Evolutionary conservation across 2,329 filamentous ascomycete species (phyloP), one percentile per base, ranked within the genome.

Genomic region (Beauveria pseudobassiana): DNA sequence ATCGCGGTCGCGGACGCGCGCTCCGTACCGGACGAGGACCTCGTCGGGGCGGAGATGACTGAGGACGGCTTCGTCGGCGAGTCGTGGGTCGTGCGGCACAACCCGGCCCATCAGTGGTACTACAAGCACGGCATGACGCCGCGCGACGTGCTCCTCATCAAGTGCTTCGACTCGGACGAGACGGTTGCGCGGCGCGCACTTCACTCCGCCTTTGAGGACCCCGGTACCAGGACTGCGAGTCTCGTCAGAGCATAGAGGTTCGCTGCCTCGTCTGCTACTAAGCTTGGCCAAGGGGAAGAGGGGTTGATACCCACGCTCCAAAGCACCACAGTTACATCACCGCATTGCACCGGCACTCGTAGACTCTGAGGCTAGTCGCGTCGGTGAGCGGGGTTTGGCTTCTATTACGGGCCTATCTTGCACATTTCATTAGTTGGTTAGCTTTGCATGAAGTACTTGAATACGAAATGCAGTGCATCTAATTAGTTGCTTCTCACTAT

Each of bases 201-300:
- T 26, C 83, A 85, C 67, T 77, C 77, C 12, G 79, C 82, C 1
- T 85, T 86, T 73, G 72, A 74, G 16, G 78, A 84, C 68, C 73
- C 9, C 55, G 42, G 79, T 69, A 88, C 0, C 76, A 77, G 55
- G 83, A 80, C 14, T 85, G 81, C 26, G 80, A 80, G 58, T 80
- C 80, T 9, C 67, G 85, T 65, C 81, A 88, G 74, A 86, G 83
- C 67, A 87, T 88, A 63, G 85, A 88, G 74, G 84, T 87, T 1
- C 74, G 85, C 66, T 85, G 82, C 62, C 72, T 87, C 69, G 81
- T 87, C 0, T 87, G 86, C 67, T 86, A 87, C 65, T 80, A 83
- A 53, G 65, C 16, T 16, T 9, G 8, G 22, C 2, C n/a, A 34
- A n/a, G 16, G 26, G 43, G 18, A n/a, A 12, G 28, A 34, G 24